Percentiles rank a stretch among this genome's conserved stretches.
phyloP scores from a whole-genome alignment of 306 rosid species.

The Acacia crassicarpa region DNA sequence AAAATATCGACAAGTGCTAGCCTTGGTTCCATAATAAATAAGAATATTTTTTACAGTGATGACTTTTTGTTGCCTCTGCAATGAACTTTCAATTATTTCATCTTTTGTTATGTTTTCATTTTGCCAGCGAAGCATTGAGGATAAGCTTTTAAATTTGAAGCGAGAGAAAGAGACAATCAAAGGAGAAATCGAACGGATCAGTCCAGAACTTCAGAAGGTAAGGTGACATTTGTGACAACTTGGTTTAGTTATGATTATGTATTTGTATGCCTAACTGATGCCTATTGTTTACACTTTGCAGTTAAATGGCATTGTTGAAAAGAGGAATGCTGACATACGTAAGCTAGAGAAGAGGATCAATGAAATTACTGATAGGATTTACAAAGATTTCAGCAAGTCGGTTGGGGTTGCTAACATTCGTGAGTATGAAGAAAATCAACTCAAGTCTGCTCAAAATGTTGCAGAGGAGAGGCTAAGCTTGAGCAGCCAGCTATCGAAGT shows the following conservation, averaged over 20 bases:
- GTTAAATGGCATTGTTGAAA: conserved; percentile 62
- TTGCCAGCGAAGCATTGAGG: conserved; percentile 80
- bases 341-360: conserved; percentile 87
- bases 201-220: conserved; percentile 86
- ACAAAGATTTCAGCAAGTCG: conserved; percentile 80
- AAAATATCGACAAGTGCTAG: conserved; percentile 13
- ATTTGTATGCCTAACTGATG: conserved; percentile 28
- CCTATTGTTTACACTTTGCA: conserved; percentile 36
- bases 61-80: conserved; percentile 10
- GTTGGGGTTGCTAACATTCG: conserved; percentile 98
- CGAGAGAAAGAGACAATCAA: conserved; percentile 67
- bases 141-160: conserved; percentile 73
- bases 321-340: conserved; percentile 62
- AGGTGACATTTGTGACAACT: conserved; percentile 53
- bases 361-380: conserved; percentile 84
- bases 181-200: conserved; percentile 74
- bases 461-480: conserved; percentile 95
- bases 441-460: conserved; percentile 71
- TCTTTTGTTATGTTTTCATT: conserved; percentile 11
- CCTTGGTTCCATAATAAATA: conserved; percentile 15
- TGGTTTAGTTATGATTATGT: conserved; percentile 3
- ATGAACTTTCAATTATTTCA: conserved; percentile 25
- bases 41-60: background rate
- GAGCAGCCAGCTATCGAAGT: conserved; percentile 87
- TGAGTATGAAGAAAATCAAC: conserved; percentile 96